Evolutionary conservation across 768 basidiomycete species (phyloP).

Genomic region (Auricularia sp.): DNA sequence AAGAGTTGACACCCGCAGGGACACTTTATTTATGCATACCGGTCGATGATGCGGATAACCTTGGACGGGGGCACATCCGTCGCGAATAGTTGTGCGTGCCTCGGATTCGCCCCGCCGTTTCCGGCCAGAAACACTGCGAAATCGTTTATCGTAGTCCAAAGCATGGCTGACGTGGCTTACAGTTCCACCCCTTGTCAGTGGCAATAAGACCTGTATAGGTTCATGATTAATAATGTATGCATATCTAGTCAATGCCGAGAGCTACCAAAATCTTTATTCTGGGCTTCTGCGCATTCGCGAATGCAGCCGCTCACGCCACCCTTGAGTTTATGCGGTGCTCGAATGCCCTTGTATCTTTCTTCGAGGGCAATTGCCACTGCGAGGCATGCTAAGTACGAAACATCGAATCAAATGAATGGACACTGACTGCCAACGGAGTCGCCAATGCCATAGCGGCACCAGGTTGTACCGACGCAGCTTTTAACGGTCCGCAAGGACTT

Average conservation of each 20-base stretch:
- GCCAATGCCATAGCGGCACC: slow-evolving; percentile 62
- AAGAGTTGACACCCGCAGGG: background rate
- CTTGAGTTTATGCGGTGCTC: slow-evolving; percentile 66
- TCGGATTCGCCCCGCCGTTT: slow-evolving; percentile 49
- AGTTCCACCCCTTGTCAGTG: slow-evolving; percentile 73
- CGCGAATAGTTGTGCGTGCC: slow-evolving; percentile 57
- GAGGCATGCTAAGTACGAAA: background rate
- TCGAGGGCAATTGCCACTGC: slow-evolving; percentile 58
- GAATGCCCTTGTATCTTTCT: slow-evolving; percentile 60
- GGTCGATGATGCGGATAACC: slow-evolving; percentile 51
- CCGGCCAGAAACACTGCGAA: slow-evolving; percentile 51
- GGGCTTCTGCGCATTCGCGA: slow-evolving; percentile 71
- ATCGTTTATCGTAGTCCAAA: background rate
- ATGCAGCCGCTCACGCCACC: slow-evolving; percentile 69
- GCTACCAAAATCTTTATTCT: slow-evolving; percentile 58
- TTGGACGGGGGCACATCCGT: slow-evolving; percentile 57
- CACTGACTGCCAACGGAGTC: slow-evolving; percentile 53
- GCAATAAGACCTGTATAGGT: slow-evolving; percentile 38
- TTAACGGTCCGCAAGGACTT: slow-evolving; percentile 65
- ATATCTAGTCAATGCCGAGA: background rate
- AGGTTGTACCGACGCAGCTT: slow-evolving; percentile 56
- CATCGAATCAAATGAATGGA: background rate
- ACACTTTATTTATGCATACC: slow-evolving; percentile 13
- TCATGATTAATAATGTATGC: background rate
- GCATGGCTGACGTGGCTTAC: slow-evolving; percentile 20